phyloP scores from a whole-genome alignment of 1,284 basidiomycete species.

The Rhodotorula sp. region DNA sequence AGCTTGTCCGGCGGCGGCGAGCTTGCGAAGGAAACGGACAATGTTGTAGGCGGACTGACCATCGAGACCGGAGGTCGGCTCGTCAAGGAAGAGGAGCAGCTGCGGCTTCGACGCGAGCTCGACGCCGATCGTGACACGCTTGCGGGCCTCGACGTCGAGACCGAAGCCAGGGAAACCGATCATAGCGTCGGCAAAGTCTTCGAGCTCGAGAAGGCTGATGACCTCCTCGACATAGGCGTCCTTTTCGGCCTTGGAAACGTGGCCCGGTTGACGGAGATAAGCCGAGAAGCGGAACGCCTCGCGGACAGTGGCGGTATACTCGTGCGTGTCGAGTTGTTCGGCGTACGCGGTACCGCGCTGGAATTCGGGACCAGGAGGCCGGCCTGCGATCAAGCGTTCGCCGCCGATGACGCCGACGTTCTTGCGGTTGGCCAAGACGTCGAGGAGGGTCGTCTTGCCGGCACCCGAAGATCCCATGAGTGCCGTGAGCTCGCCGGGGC shows the following conservation, averaged over 20 bases:
- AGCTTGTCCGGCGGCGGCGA: constrained; percentile 83
- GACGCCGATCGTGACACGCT: constrained; percentile 73
- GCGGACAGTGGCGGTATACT: constrained; percentile 60
- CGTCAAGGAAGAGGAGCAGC: constrained; percentile 77
- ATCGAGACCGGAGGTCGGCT: constrained; percentile 59
- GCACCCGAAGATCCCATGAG: constrained; percentile 73
- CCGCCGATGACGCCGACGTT: constrained; percentile 75
- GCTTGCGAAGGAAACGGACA: constrained; percentile 69
- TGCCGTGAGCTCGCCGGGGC: constrained; percentile 64
- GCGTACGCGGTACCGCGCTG: constrained; percentile 61
- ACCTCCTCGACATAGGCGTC: constrained; percentile 75
- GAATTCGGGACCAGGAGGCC: constrained; percentile 69
- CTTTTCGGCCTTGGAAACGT: constrained; percentile 69
- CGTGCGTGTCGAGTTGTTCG: constrained; percentile 39
- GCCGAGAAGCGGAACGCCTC: constrained; percentile 83
- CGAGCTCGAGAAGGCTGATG: constrained; percentile 74
- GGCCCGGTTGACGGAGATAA: constrained; percentile 70
- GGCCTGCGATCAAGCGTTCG: constrained; percentile 74
- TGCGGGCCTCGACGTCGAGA: constrained; percentile 67
- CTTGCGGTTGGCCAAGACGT: constrained; percentile 78
- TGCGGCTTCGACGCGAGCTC: constrained; percentile 73
- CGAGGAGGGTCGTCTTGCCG: constrained; percentile 58
- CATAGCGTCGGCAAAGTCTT: constrained; percentile 67
- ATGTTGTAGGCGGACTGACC: constrained; percentile 88
- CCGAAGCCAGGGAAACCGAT: constrained; percentile 66